These are phyloP conservation scores for Penicillium argentinense DNA, from an alignment of 495 filamentous ascomycete species.

Conservation along the genomic window DNA sequence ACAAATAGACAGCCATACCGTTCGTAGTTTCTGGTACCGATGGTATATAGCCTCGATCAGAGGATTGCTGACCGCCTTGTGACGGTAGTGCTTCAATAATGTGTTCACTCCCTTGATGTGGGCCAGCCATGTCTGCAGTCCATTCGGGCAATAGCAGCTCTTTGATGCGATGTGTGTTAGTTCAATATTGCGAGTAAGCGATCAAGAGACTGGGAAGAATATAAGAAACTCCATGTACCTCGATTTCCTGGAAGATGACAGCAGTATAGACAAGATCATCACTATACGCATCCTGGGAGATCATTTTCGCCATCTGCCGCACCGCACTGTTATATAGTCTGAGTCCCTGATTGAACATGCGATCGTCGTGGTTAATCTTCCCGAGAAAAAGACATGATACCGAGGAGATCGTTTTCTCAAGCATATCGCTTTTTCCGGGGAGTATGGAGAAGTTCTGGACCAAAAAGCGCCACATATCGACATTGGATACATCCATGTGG, in stretches of 20 bases:
- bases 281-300: conserved; percentile 2
- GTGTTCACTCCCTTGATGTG: conserved; percentile 7
- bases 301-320: not conserved
- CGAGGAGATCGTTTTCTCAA: conserved; percentile 2
- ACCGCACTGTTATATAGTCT: conserved; percentile 5
- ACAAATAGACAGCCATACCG: not conserved
- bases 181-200: not conserved
- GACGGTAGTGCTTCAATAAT: not conserved
- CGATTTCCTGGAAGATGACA: conserved; percentile 9
- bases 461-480: conserved; percentile 6
- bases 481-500: not conserved
- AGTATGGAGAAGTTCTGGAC: not conserved
- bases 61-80: not conserved
- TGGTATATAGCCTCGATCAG: not conserved
- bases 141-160: conserved; percentile 3
- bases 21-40: not conserved
- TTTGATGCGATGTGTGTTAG: not conserved
- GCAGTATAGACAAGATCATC: conserved; percentile 9
- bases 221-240: not conserved
- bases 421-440: conserved; percentile 2
- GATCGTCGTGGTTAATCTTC: conserved; percentile 2
- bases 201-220: not conserved
- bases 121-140: conserved; percentile 2
- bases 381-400: conserved; percentile 8
- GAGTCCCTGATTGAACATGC: conserved; percentile 7